Conservation (phyloP, 2,329 filamentous ascomycete species). For the Nemania diffusa region DNA sequence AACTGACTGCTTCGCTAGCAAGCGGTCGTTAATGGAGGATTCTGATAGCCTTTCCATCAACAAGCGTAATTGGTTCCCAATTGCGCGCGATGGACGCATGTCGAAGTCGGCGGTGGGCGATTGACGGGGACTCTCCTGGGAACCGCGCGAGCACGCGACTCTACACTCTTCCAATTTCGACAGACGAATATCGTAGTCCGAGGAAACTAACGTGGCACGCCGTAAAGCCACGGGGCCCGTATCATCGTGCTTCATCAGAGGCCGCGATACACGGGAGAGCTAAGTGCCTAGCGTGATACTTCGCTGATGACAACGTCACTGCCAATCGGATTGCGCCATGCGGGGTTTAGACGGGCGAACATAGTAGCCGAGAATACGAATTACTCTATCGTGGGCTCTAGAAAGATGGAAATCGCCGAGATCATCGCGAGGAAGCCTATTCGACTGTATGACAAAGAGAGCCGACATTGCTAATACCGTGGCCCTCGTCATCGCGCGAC, state of each 20-base stretch:
- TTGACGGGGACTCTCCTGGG: no score
- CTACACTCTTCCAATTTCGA: neutral
- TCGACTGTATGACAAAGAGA: slow-evolving; percentile 3
- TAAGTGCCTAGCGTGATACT: slow-evolving; percentile 8
- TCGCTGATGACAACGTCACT: slow-evolving; percentile 4
- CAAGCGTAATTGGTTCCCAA: no score
- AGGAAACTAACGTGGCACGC: neutral
- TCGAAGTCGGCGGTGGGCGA: no score
- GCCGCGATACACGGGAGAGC: slow-evolving; percentile 13
- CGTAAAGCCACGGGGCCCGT: neutral
- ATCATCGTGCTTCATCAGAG: slow-evolving; percentile 9
- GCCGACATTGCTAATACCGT: slow-evolving; percentile 8
- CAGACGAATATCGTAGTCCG: neutral
- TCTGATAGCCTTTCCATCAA: no score
- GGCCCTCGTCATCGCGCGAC: slow-evolving; percentile 9
- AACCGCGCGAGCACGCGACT: no score
- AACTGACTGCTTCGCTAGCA: no score
- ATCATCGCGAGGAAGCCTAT: neutral
- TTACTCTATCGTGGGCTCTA: slow-evolving; percentile 7
- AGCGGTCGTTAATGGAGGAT: no score
- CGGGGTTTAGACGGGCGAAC: slow-evolving; percentile 8
- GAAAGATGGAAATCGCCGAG: slow-evolving; percentile 7
- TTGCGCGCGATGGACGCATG: no score
- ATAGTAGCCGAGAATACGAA: slow-evolving; percentile 12
- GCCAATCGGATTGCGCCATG: slow-evolving; percentile 13